A percentile compares a stretch with the other conserved stretches of the same genome.
Evolutionary conservation across 1,284 basidiomycete species (phyloP).

Genomic region (Erythrobasidium hasegawianum): DNA sequence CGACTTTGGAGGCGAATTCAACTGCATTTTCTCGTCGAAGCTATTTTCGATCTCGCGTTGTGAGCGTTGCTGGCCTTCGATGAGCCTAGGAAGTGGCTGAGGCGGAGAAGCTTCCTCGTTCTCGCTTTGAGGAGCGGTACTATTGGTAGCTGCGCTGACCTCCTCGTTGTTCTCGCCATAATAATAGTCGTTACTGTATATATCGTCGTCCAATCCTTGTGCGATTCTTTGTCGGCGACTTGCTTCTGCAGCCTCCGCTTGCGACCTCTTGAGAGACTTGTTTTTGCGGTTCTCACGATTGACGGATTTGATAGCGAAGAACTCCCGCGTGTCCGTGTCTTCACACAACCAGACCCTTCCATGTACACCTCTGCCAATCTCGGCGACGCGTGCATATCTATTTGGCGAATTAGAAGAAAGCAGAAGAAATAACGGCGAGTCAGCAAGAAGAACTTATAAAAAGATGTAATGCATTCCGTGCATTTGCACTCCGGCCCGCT

Average conservation of each 20-base stretch:
- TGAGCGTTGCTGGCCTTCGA: neutral
- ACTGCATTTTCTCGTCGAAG: conserved; percentile 28
- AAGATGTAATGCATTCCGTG: too few relatives aligned
- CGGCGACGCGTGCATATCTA: conserved; percentile 42
- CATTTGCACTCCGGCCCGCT: too few relatives aligned
- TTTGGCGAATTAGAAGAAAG: neutral
- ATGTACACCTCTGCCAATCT: conserved; percentile 44
- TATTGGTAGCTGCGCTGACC: neutral
- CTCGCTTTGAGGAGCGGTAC: neutral
- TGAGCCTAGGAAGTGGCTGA: too few relatives aligned
- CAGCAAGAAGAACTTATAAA: neutral
- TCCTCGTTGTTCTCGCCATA: neutral
- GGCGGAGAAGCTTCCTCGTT: neutral
- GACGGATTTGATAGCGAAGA: conserved; percentile 44
- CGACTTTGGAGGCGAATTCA: conserved; percentile 5
- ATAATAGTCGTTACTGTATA: conserved; percentile 31
- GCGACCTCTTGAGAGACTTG: conserved; percentile 40
- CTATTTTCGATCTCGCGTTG: neutral
- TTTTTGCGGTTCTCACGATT: conserved; percentile 40
- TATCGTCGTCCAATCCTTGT: conserved; percentile 15
- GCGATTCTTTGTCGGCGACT: conserved; percentile 28
- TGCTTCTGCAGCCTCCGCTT: conserved; percentile 35
- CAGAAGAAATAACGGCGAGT: neutral
- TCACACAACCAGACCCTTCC: conserved; percentile 47
- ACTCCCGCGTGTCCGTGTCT: conserved; percentile 41